A percentile compares a stretch with the other conserved stretches of the same genome.
Conservation (phyloP, 108 stramenopile genomes). For the Skeletonema menzelii region DNA sequence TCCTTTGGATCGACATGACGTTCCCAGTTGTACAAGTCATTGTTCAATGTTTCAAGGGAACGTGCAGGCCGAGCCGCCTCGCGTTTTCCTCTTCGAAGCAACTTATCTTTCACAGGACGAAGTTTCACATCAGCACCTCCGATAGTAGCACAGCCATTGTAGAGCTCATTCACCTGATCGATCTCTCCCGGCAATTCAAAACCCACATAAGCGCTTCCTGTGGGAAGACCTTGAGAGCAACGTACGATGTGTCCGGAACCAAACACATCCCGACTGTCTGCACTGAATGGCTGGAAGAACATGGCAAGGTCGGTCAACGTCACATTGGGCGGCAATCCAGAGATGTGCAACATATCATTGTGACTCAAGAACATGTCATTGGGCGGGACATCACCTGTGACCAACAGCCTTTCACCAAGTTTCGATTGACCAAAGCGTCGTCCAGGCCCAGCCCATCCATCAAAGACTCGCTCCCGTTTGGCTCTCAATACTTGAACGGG, state of each 20-base stretch:
- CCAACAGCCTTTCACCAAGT: conserved; percentile 57
- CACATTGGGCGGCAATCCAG: conserved; percentile 61
- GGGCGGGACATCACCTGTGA: conserved; percentile 83
- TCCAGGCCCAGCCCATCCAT: conserved; percentile 47
- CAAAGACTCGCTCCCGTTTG: conserved; percentile 67
- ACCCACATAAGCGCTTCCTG: conserved; percentile 80
- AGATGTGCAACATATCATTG: conserved; percentile 60
- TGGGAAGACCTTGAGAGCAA: conserved; percentile 62
- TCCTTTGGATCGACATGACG: conserved; percentile 78
- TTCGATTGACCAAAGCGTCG: conserved; percentile 44
- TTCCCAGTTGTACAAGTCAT: conserved; percentile 79
- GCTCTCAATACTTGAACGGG: conserved; percentile 67
- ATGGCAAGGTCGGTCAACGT: conserved; percentile 66
- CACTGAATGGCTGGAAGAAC: conserved; percentile 73
- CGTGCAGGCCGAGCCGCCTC: conserved; percentile 61
- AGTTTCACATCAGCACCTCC: conserved; percentile 37
- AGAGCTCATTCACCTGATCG: conserved; percentile 45
- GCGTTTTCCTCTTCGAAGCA: conserved; percentile 32
- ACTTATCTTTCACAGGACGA: conserved; percentile 46
- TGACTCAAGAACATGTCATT: conserved; percentile 76
- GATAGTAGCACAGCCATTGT: conserved; percentile 42
- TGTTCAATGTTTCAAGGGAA: conserved; percentile 63
- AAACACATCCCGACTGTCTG: conserved; percentile 60
- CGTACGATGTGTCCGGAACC: conserved; percentile 81
- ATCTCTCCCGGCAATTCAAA: conserved; percentile 81